phyloP scores from a whole-genome alignment of 192 early-diverging fungal genomes.

The Phycomyces nitens region DNA sequence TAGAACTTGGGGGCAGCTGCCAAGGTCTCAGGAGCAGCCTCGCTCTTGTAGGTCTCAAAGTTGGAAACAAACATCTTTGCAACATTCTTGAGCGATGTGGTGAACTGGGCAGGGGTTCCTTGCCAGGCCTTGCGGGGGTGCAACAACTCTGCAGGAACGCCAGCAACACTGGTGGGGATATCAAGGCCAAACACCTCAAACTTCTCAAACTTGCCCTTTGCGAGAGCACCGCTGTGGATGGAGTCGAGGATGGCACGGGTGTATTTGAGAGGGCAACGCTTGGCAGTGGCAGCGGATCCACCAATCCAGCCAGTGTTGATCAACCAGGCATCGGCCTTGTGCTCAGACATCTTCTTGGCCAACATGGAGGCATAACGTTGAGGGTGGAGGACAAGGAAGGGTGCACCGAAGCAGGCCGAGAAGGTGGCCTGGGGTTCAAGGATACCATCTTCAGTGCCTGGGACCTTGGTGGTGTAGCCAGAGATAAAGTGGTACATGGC shows the following conservation, averaged over 20 bases:
- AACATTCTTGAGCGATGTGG: conserved; percentile 65
- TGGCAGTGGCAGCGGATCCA: conserved; percentile 84
- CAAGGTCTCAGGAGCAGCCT: conserved; percentile 71
- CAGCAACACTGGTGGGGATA: conserved; percentile 77
- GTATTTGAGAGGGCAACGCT: conserved; percentile 94
- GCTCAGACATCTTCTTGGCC: conserved; percentile 86
- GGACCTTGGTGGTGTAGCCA: conserved; percentile 97
- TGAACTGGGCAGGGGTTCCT: conserved; percentile 67
- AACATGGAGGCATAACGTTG: conserved; percentile 95
- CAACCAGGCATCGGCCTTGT: conserved; percentile 87
- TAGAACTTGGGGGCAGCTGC: conserved; percentile 55
- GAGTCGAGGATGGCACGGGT: conserved; percentile 96
- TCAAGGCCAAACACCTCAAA: conserved; percentile 86
- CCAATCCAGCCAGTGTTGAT: conserved; percentile 98
- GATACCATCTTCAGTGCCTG: conserved; percentile 94
- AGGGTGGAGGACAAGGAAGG: conserved; percentile 97
- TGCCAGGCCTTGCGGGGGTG: conserved; percentile 86
- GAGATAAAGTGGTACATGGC: conserved; percentile 98
- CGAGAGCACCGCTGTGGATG: conserved; percentile 91
- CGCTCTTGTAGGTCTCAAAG: conserved; percentile 82
- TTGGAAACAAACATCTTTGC: conserved; percentile 85
- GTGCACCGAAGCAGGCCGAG: conserved; percentile 90
- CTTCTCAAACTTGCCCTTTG: conserved; percentile 76
- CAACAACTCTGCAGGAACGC: conserved; percentile 81
- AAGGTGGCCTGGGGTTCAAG: conserved; percentile 91